A percentile compares a stretch with the other conserved stretches of the same genome.
Evolutionary conservation across 306 rosid species (phyloP).

Genomic region (Sechiopsis laciniata): DNA sequence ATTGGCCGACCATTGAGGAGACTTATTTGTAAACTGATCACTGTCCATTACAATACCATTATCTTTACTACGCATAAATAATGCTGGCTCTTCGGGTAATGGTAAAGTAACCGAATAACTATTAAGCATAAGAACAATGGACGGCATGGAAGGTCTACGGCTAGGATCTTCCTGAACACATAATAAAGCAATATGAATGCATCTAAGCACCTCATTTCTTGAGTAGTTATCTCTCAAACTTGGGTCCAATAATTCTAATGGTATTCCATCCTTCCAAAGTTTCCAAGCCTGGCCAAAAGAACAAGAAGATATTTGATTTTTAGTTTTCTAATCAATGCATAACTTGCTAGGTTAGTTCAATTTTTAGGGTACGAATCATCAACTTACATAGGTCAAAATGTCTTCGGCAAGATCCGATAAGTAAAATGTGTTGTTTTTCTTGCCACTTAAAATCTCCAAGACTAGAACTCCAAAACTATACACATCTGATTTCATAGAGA

Average conservation of each 20-base stretch:
- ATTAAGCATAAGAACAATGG: conserved; percentile 27
- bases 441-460: conserved; percentile 26
- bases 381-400: conserved; percentile 23
- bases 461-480: conserved; percentile 26
- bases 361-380: too few species aligned
- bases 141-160: conserved; percentile 29
- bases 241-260: conserved; percentile 22
- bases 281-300: conserved; percentile 28
- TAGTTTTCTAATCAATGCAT: not conserved
- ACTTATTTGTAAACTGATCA: not conserved
- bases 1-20: not conserved
- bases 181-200: conserved; percentile 30
- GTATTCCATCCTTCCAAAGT: conserved; percentile 26
- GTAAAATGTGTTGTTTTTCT: conserved; percentile 20
- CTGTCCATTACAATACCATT: not conserved
- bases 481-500: conserved; percentile 21
- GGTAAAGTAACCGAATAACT: not conserved
- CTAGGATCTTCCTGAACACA: conserved; percentile 31
- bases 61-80: not conserved
- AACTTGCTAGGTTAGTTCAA: too few species aligned
- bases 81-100: not conserved
- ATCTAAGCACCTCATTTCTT: conserved; percentile 28
- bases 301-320: not conserved
- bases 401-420: not conserved
- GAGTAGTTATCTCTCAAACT: conserved; percentile 13